A percentile compares a stretch with the other conserved stretches of the same genome.
Evolutionary conservation across 148 eudicot genomes (phyloP).

Genomic region (Beta vulgaris): DNA sequence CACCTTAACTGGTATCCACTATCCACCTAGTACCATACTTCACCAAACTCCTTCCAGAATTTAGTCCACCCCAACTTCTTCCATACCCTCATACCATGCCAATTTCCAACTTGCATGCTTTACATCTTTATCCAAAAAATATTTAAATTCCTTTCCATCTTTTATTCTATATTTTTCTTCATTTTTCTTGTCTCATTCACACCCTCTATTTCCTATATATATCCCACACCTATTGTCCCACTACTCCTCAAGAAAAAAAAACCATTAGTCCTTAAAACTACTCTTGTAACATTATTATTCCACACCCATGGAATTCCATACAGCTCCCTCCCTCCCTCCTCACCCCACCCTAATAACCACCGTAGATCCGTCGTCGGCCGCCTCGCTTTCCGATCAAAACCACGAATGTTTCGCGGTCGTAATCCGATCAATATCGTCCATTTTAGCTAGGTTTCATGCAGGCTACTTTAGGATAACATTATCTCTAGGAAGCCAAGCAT

Average conservation of each 20-base stretch:
- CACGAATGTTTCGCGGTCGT: neutral
- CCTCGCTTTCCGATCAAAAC: neutral
- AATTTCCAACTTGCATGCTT: constrained; percentile 10
- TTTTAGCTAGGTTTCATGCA: constrained; percentile 33
- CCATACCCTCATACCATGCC: neutral
- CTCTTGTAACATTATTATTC: neutral
- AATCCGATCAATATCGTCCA: neutral
- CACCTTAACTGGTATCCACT: constrained; percentile 8
- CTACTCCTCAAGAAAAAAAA: neutral
- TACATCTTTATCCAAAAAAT: neutral
- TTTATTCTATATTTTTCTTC: neutral
- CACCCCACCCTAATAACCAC: neutral
- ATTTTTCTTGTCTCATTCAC: constrained; percentile 14
- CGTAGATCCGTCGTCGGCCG: neutral
- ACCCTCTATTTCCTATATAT: neutral
- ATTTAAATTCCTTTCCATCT: neutral
- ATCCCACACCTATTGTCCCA: neutral
- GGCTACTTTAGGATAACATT: constrained; percentile 43
- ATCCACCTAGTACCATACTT: constrained; percentile 1
- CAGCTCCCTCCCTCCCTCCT: neutral
- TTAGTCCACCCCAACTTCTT: constrained; percentile 7
- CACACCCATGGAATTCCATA: constrained; percentile 12
- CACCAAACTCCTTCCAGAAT: constrained; percentile 1
- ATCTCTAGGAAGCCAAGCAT: constrained; percentile 44
- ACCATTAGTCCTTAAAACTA: neutral